Conservation (phyloP, 768 basidiomycete species). For the Udeniomyces megalosporus region DNA sequence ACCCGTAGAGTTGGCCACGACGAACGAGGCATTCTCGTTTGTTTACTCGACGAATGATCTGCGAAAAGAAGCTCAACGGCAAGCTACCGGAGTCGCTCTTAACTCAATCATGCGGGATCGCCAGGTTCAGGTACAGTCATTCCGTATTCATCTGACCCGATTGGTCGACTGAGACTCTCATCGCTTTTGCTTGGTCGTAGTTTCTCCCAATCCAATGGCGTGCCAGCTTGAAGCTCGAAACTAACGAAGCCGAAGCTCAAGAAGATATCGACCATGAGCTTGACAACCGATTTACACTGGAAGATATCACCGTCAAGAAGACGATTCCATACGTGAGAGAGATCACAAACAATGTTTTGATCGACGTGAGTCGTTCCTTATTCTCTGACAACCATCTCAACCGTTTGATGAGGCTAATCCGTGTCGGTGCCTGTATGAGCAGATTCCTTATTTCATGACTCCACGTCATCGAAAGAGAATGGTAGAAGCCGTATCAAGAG, state of each 20-base stretch:
- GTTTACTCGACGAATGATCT: conserved; percentile 22
- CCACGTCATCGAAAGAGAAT: conserved; percentile 32
- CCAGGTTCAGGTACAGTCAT: conserved; percentile 30
- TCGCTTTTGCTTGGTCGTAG: too few species aligned
- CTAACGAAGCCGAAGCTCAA: conserved; percentile 29
- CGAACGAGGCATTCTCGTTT: conserved; percentile 34
- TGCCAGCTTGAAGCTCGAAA: conserved; percentile 24
- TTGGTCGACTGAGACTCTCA: too few species aligned
- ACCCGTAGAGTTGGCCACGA: conserved; percentile 14
- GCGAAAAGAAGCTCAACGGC: conserved; percentile 25
- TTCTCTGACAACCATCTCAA: not conserved
- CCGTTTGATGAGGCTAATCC: not conserved
- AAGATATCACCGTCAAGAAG: conserved; percentile 34
- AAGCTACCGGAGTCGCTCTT: conserved; percentile 31
- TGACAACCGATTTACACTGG: conserved; percentile 33
- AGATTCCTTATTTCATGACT: conserved; percentile 36
- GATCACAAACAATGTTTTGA: conserved; percentile 31
- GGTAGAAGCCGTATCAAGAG: conserved; percentile 32
- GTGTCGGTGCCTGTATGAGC: conserved; percentile 20
- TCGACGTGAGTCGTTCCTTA: not conserved
- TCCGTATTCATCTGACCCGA: too few species aligned
- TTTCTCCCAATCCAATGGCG: conserved; percentile 36
- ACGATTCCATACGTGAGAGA: conserved; percentile 34
- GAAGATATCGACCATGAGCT: conserved; percentile 28
- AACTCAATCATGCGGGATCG: conserved; percentile 32